Evolutionary conservation across 106 monocot species (phyloP), one percentile per base, ranked within the genome.

Genomic region (Phalaenopsis equestris): DNA sequence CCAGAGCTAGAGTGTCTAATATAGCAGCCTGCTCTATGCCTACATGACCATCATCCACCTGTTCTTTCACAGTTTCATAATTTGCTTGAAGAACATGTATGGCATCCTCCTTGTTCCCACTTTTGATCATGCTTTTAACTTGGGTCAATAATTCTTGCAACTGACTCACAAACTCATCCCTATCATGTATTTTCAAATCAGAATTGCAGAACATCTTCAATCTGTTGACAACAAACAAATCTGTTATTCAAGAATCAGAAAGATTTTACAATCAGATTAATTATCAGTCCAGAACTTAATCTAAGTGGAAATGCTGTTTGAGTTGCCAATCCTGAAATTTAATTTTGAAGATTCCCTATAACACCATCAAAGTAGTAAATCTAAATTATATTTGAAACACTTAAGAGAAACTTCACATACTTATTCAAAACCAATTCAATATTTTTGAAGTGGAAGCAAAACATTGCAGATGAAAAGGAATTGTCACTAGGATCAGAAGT

Each of bases 21-120:
- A 87, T 61, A 83, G 95, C 92, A 87, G 91, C 95, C 86, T 91
- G 90, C 61, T 93, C 93, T 58, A 95, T 89, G 75, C 87, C 89
- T 80, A 77, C 86, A 11, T 36, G 75, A 65, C 93, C 93, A 84
- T 65, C 75, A 39, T 80, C 78, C 39, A 91, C 78, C 55, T 91
- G 86, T 72, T 91, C 90, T 84, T 85, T 93, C 38, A 88, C 93
- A 37, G 75, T 56, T 83, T 93, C 86, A 86, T 88, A 93, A 79
- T 93, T 95, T 81, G 93, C 95, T 78, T 84, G 79, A 84, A 95
- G 95, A 58, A 95, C 75, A 83, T 86, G 72, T 67, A 86, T 41
- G 17, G 87, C 95, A 77, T 83, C 87, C 48, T 85, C 87, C 82
- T 83, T 93, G 75, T 89, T 80, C 21, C 86, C 90, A 55, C 56